Evolutionary conservation across 2,329 filamentous ascomycete genomes (phyloP).

Genomic region (Pseudodiploospora longispora): DNA sequence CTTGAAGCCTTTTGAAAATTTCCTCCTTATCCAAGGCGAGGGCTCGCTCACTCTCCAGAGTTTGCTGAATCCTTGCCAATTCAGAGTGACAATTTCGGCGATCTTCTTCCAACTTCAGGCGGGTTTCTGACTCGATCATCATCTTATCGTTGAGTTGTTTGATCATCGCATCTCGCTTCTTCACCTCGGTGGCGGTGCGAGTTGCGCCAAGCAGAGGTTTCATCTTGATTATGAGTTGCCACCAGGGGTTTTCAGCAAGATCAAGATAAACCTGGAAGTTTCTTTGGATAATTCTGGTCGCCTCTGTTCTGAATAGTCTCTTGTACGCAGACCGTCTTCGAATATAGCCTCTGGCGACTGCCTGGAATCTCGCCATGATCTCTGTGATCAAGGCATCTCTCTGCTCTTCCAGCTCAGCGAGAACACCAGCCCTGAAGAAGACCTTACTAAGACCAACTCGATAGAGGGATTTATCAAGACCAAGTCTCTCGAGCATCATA

Average conservation of each 20-base stretch:
- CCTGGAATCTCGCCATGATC: constrained; percentile 91
- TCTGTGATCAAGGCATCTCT: constrained; percentile 86
- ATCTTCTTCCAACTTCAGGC: constrained; percentile 81
- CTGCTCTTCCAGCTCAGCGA: constrained; percentile 94
- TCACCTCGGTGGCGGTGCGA: constrained; percentile 84
- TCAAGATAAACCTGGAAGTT: constrained; percentile 91
- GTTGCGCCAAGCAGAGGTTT: constrained; percentile 89
- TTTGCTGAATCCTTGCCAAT: constrained; percentile 84
- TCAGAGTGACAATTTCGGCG: constrained; percentile 79
- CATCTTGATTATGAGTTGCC: constrained; percentile 91
- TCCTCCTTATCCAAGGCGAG: constrained; percentile 96
- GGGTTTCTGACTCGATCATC: constrained; percentile 64
- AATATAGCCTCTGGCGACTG: constrained; percentile 80
- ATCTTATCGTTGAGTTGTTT: constrained; percentile 78
- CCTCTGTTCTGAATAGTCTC: constrained; percentile 86
- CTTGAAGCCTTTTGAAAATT: constrained; percentile 92
- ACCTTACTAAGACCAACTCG: constrained; percentile 94
- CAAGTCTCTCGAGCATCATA: constrained; percentile 83
- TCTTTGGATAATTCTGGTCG: constrained; percentile 85
- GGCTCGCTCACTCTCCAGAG: constrained; percentile 90
- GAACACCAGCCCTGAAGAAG: constrained; percentile 92
- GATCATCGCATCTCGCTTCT: constrained; percentile 91
- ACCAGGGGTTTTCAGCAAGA: constrained; percentile 91
- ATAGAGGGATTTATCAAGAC: constrained; percentile 77
- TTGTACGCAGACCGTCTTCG: constrained; percentile 87